Conservation (phyloP, 2,329 filamentous ascomycete genomes). For the Lojkania enalia region DNA sequence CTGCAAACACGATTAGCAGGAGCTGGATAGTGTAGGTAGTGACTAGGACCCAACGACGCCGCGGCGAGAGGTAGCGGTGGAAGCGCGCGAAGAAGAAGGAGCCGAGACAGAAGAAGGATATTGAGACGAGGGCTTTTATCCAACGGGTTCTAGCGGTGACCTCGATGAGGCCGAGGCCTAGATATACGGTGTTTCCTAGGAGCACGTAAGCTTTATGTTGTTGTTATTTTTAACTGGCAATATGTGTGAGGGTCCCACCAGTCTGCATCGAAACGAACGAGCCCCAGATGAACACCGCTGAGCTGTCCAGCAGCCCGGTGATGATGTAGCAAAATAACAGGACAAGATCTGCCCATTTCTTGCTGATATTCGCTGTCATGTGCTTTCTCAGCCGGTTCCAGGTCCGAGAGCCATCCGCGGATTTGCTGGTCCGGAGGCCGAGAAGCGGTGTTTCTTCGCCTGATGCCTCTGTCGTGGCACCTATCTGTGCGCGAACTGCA, state of each 20-base stretch:
- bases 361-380: slow-evolving; percentile 57
- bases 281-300: slow-evolving; percentile 75
- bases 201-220: slow-evolving; percentile 27
- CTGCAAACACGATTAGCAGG: slow-evolving; percentile 46
- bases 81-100: slow-evolving; percentile 72
- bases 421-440: slow-evolving; percentile 23
- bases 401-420: slow-evolving; percentile 18
- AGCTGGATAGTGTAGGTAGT: slow-evolving; percentile 47
- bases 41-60: slow-evolving; percentile 66
- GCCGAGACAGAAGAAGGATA: slow-evolving; percentile 71
- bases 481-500: too few relatives aligned
- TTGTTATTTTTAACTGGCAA: not conserved
- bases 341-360: slow-evolving; percentile 67
- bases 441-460: slow-evolving; percentile 43
- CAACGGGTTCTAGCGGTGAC: slow-evolving; percentile 59
- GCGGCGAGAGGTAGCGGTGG: slow-evolving; percentile 65
- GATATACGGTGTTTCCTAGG: slow-evolving; percentile 72
- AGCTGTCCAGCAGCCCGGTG: slow-evolving; percentile 76
- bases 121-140: slow-evolving; percentile 73
- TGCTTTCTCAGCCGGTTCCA: slow-evolving; percentile 31
- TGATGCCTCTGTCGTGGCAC: not conserved
- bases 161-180: slow-evolving; percentile 72
- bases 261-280: slow-evolving; percentile 86
- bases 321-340: slow-evolving; percentile 75
- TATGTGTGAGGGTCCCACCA: slow-evolving; percentile 50